A percentile compares a stretch with the other conserved stretches of the same genome.
These are phyloP conservation scores for Vigna mungo DNA, from an alignment of 306 rosid species.

Conservation along the genomic window DNA sequence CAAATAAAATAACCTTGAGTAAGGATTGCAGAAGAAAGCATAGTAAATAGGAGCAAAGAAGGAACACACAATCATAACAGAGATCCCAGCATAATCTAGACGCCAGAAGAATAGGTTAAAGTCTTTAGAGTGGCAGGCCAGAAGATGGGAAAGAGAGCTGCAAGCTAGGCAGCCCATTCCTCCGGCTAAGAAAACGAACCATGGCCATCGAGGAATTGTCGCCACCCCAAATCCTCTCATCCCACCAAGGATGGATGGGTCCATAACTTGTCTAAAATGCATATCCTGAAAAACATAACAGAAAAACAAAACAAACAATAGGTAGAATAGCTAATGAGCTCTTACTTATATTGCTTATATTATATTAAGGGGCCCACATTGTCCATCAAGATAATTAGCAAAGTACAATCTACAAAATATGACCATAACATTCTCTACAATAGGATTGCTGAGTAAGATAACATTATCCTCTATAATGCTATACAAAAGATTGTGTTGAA, in stretches of 20 bases:
- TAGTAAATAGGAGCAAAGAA: constrained; percentile 85
- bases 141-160: constrained; percentile 81
- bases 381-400: not conserved
- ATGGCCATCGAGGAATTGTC: constrained; percentile 72
- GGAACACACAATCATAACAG: constrained; percentile 77
- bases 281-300: constrained; percentile 51
- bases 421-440: not conserved
- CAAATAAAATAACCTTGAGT: constrained; percentile 60
- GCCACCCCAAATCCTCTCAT: constrained; percentile 35
- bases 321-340: not conserved
- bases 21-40: constrained; percentile 67
- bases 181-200: constrained; percentile 78
- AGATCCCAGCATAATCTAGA: constrained; percentile 81
- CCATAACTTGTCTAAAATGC: constrained; percentile 43
- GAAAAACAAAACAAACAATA: not conserved
- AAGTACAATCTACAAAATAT: not conserved
- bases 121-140: constrained; percentile 79
- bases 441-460: not conserved
- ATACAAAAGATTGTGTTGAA: not conserved
- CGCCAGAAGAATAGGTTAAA: constrained; percentile 83
- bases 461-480: not conserved
- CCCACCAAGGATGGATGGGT: constrained; percentile 38
- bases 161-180: constrained; percentile 78
- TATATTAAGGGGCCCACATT: not conserved
- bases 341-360: not conserved